These are phyloP conservation scores for Microsporum canis DNA, from an alignment of 2,329 filamentous ascomycete genomes.

Conservation along the genomic window DNA sequence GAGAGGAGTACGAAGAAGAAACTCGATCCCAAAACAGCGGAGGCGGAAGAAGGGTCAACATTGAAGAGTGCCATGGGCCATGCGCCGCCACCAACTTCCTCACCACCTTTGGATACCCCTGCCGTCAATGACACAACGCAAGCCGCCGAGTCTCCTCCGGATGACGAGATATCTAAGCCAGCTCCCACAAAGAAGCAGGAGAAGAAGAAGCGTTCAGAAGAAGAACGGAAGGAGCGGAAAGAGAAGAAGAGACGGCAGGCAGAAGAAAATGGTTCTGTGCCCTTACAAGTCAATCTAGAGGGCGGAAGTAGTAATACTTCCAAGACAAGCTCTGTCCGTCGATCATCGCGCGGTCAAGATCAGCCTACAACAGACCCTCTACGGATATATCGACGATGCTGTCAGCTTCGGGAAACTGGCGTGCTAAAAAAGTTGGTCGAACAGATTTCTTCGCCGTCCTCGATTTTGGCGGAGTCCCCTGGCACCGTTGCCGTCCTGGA, in stretches of 20 bases:
- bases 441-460: constrained; percentile 64
- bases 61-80: constrained; percentile 46
- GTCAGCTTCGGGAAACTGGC: constrained; percentile 82
- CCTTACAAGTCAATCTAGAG: constrained; percentile 68
- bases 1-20: constrained; percentile 25
- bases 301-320: constrained; percentile 47
- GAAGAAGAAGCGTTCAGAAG: constrained; percentile 91
- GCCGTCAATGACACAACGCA: constrained; percentile 2
- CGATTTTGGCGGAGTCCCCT: constrained; percentile 49
- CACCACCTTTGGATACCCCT: background rate
- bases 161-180: constrained; percentile 23
- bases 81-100: background rate
- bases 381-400: constrained; percentile 86
- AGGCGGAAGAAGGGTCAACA: constrained; percentile 61
- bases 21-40: constrained; percentile 19
- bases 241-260: constrained; percentile 77
- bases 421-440: constrained; percentile 86
- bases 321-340: constrained; percentile 24
- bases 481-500: constrained; percentile 77
- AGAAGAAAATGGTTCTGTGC: constrained; percentile 76
- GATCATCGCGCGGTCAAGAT: constrained; percentile 39
- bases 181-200: constrained; percentile 63
- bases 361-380: constrained; percentile 81
- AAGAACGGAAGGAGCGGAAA: constrained; percentile 82
- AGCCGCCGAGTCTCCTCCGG: constrained; percentile 10